Evolutionary conservation across 305 asterid genomes (phyloP).

Genomic region (Fraxinus velutina): DNA sequence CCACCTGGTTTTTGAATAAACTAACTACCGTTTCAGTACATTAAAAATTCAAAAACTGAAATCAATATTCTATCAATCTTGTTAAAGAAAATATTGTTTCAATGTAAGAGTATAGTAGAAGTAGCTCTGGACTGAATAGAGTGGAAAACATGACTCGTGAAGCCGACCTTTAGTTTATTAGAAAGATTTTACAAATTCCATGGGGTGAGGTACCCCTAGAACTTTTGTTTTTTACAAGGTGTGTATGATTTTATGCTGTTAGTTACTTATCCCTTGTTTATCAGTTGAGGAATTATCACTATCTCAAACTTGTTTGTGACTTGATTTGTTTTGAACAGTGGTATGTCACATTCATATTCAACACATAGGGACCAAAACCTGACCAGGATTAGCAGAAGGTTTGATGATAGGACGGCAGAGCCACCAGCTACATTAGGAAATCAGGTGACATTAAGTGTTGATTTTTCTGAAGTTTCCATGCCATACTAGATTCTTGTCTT

Average conservation of each 20-base stretch:
- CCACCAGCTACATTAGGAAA: conserved; percentile 40
- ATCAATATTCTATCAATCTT: background rate
- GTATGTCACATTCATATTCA: conserved; percentile 85
- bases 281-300: background rate
- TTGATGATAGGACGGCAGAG: conserved; percentile 54
- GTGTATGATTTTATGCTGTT: conserved; percentile 4
- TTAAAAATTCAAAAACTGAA: background rate
- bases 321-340: conserved; percentile 40
- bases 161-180: background rate
- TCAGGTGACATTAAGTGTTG: conserved; percentile 37
- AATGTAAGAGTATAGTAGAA: background rate
- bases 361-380: conserved; percentile 59
- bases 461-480: background rate
- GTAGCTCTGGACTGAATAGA: conserved; percentile 2
- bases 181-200: background rate
- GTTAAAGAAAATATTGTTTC: background rate
- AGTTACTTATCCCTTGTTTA: background rate
- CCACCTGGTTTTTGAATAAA: background rate
- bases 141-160: background rate
- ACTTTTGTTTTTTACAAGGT: background rate
- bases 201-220: background rate
- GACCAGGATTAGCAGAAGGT: conserved; percentile 43
- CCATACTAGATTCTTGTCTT: background rate
- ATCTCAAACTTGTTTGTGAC: conserved; percentile 12
- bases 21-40: background rate